Conservation (phyloP, 108 stramenopile species). For the Cyclotella atomus region DNA sequence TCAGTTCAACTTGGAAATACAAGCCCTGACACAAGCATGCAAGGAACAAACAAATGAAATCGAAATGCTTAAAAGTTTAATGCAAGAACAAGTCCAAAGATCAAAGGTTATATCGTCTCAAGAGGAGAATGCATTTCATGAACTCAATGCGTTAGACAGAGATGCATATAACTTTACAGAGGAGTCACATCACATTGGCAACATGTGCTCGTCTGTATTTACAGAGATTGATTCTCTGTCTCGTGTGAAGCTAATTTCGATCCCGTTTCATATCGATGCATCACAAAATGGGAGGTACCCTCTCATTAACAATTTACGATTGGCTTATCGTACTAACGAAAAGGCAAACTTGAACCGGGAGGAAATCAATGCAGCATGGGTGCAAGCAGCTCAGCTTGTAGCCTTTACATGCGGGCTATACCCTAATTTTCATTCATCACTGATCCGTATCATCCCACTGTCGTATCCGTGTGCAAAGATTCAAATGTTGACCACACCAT, state of each 20-base stretch:
- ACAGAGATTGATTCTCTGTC: slow-evolving; percentile 35
- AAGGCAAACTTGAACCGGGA: slow-evolving; percentile 27
- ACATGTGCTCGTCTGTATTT: slow-evolving; percentile 19
- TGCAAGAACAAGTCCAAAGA: slow-evolving; percentile 34
- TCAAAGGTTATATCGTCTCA: slow-evolving; percentile 15
- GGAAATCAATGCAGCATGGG: slow-evolving; percentile 42
- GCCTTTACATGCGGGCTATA: slow-evolving; percentile 30
- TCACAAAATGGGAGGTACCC: slow-evolving; percentile 24
- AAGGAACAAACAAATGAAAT: slow-evolving; percentile 38
- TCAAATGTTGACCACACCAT: slow-evolving; percentile 9
- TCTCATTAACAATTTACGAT: slow-evolving; percentile 44
- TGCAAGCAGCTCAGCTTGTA: slow-evolving; percentile 39
- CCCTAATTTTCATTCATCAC: slow-evolving; percentile 22
- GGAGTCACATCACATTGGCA: slow-evolving; percentile 35
- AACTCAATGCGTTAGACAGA: slow-evolving; percentile 38
- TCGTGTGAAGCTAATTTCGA: slow-evolving; percentile 28
- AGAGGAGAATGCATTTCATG: slow-evolving; percentile 32
- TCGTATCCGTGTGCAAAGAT: slow-evolving; percentile 48
- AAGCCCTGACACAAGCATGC: slow-evolving; percentile 30
- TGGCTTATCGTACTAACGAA: slow-evolving; percentile 38
- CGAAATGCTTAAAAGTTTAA: slow-evolving; percentile 28
- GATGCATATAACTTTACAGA: slow-evolving; percentile 33
- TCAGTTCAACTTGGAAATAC: slow-evolving; percentile 31
- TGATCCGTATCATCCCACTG: slow-evolving; percentile 27
- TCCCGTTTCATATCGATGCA: slow-evolving; percentile 34